Evolutionary conservation across 2,329 filamentous ascomycete genomes (phyloP).

Genomic region (Aspergillus puulaauensis): DNA sequence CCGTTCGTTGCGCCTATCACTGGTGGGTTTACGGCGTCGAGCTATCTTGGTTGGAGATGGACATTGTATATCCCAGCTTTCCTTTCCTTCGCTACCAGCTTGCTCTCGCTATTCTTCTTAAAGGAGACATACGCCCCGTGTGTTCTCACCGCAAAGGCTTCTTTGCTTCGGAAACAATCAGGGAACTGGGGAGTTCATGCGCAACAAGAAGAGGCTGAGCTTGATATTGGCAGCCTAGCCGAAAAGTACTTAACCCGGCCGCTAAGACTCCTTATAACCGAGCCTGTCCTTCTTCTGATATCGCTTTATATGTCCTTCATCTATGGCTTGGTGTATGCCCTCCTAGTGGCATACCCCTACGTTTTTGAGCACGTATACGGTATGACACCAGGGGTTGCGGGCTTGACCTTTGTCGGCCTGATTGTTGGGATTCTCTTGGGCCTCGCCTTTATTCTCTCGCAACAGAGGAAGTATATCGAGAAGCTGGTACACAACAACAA

Average conservation of each 20-base stretch:
- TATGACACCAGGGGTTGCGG: conserved; percentile 68
- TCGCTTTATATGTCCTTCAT: conserved; percentile 38
- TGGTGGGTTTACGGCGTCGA: conserved; percentile 49
- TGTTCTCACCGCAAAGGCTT: conserved; percentile 53
- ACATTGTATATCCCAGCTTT: conserved; percentile 50
- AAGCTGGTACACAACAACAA: conserved; percentile 67
- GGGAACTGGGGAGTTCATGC: conserved; percentile 60
- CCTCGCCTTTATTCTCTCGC: conserved; percentile 62
- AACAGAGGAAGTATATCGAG: conserved; percentile 66
- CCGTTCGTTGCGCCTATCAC: conserved; percentile 51
- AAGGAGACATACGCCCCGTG: conserved; percentile 55
- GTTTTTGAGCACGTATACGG: conserved; percentile 57
- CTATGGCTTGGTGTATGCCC: conserved; percentile 25
- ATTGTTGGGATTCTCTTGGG: conserved; percentile 70
- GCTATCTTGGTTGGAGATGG: conserved; percentile 49
- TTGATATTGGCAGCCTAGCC: conserved; percentile 47
- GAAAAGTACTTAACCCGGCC: conserved; percentile 49
- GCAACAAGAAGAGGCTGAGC: conserved; percentile 51
- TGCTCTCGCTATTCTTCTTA: conserved; percentile 38
- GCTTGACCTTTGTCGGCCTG: conserved; percentile 83
- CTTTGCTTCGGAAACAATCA: conserved; percentile 51
- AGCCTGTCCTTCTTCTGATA: conserved; percentile 44
- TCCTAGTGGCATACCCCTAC: conserved; percentile 36
- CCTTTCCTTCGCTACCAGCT: conserved; percentile 51
- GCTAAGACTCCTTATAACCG: conserved; percentile 39